A percentile compares a stretch with the other conserved stretches of the same genome.
phyloP scores from a whole-genome alignment of 805 yeast species.

The Cyberlindnera mrakii region DNA sequence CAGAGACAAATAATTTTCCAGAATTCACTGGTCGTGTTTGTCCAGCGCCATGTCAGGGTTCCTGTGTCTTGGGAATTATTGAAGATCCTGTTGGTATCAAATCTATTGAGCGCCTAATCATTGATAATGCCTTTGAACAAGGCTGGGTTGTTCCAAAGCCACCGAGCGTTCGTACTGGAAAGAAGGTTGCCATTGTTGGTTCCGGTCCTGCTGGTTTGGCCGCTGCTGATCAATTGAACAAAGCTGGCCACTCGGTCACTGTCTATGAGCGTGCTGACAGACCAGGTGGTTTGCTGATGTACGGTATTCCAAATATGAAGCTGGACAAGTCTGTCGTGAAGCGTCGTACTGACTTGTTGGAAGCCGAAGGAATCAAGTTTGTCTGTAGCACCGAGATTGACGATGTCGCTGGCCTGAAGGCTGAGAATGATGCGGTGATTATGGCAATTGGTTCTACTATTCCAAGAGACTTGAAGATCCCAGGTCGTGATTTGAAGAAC shows the following conservation, averaged over 20 bases:
- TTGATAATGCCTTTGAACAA: constrained; percentile 91
- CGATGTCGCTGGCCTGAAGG: constrained; percentile 66
- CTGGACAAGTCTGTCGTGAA: constrained; percentile 88
- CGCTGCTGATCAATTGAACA: constrained; percentile 93
- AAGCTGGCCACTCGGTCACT: constrained; percentile 89
- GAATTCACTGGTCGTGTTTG: constrained; percentile 97
- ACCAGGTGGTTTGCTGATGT: constrained; percentile 96
- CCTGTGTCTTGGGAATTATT: constrained; percentile 88
- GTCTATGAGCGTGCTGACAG: constrained; percentile 93
- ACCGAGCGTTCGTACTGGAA: constrained; percentile 79
- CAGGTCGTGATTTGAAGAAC: constrained; percentile 86
- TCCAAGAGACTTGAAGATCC: constrained; percentile 90
- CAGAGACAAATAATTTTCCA: constrained; percentile 97
- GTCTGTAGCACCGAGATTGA: constrained; percentile 77
- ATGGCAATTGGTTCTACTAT: constrained; percentile 93
- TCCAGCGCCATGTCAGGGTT: constrained; percentile 99
- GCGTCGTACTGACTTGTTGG: constrained; percentile 86
- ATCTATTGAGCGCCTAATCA: constrained; percentile 91
- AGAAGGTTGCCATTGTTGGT: constrained; percentile 80
- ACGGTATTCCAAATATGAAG: constrained; percentile 99
- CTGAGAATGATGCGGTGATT: constrained; percentile 73
- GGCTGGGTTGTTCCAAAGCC: constrained; percentile 92
- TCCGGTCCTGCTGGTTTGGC: constrained; percentile 98
- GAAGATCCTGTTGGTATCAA: constrained; percentile 96
- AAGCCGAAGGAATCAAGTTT: constrained; percentile 83